A percentile compares a stretch with the other conserved stretches of the same genome.
phyloP scores from a whole-genome alignment of 2,329 filamentous ascomycete genomes.

The Periconia sp. region DNA sequence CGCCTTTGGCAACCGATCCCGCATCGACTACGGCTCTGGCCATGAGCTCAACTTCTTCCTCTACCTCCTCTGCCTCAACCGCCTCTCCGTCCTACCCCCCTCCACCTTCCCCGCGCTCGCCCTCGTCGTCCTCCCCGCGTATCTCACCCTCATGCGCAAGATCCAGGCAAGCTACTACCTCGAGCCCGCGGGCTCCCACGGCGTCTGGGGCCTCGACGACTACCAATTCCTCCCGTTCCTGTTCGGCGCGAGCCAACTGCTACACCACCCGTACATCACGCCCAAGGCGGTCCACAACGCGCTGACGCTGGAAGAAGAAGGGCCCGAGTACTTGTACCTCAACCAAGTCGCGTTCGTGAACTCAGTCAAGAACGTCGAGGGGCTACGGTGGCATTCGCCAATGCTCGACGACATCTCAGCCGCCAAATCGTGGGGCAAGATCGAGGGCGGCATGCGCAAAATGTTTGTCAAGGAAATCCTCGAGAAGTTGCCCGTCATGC shows the following conservation, averaged over 20 bases:
- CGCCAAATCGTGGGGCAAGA: conserved; percentile 86
- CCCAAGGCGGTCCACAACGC: conserved; percentile 76
- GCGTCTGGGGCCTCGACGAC: conserved; percentile 57
- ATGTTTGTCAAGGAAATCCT: conserved; percentile 97
- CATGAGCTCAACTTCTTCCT: conserved; percentile 97
- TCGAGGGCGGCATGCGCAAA: conserved; percentile 90
- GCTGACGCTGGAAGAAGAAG: conserved; percentile 83
- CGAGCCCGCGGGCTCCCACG: conserved; percentile 67
- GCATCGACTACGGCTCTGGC: conserved; percentile 93
- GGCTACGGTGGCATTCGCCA: conserved; percentile 91
- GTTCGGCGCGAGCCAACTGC: conserved; percentile 53
- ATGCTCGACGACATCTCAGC: conserved; percentile 98
- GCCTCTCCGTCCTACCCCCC: conserved; percentile 65
- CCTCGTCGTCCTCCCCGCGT: conserved; percentile 77
- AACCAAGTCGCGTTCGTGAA: conserved; percentile 94
- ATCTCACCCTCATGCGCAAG: conserved; percentile 82
- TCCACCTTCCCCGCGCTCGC: conserved; percentile 73
- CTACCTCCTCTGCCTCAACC: conserved; percentile 93
- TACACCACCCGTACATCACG: conserved; percentile 66
- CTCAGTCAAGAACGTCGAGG: conserved; percentile 92
- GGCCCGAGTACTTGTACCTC: conserved; percentile 82
- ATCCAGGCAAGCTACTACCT: conserved; percentile 94
- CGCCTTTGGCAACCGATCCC: conserved; percentile 78
- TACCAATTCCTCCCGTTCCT: conserved; percentile 58
- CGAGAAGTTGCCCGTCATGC: conserved; percentile 94